These are phyloP conservation scores for Olyra latifolia DNA, from an alignment of 176 grass and related monocot species.

Conservation along the genomic window DNA sequence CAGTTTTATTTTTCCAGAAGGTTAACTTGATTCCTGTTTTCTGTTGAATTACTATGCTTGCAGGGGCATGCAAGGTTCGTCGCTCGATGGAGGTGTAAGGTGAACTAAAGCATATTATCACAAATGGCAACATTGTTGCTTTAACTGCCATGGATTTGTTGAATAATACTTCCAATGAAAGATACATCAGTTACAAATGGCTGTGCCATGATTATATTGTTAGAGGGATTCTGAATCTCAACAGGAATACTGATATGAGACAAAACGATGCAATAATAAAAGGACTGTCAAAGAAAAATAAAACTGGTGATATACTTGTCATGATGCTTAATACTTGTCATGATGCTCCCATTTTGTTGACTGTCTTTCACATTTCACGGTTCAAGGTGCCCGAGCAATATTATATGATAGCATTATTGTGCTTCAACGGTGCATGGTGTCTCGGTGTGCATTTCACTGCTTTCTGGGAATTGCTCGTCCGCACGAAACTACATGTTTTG, in stretches of 20 bases:
- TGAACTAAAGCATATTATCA: constrained; percentile 8
- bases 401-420: neutral
- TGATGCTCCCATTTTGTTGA: neutral
- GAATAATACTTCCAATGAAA: constrained; percentile 50
- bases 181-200: constrained; percentile 39
- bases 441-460: neutral
- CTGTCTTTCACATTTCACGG: neutral
- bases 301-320: constrained; percentile 17
- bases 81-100: constrained; percentile 37
- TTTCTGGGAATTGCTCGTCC: neutral
- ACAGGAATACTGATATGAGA: constrained; percentile 44
- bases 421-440: neutral
- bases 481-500: neutral
- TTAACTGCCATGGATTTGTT: constrained; percentile 40
- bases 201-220: constrained; percentile 42
- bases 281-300: constrained; percentile 33
- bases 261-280: constrained; percentile 43
- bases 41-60: constrained; percentile 18
- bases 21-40: constrained; percentile 14
- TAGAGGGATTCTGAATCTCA: constrained; percentile 36
- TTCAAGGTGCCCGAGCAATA: neutral
- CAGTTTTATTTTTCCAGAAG: neutral
- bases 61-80: constrained; percentile 39
- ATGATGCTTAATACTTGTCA: too few relatives aligned
- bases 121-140: constrained; percentile 20